Evolutionary conservation across 805 yeast species (phyloP), one percentile per base, ranked within the genome.

Genomic region (Candida loeiensis): DNA sequence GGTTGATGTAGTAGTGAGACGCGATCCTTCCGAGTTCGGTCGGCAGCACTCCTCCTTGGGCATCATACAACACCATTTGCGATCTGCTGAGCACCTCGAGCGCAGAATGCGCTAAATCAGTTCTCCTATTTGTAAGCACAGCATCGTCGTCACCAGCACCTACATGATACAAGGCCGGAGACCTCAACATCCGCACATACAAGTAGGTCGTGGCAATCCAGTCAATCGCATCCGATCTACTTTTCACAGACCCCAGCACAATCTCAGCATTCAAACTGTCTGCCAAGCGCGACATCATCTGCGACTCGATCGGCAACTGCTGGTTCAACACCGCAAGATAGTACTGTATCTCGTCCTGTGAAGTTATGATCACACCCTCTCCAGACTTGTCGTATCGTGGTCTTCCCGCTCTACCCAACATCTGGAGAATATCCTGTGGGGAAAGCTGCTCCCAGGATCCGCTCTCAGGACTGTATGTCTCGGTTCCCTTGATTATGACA

Each of bases 391-490:
- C 99, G 62, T 84, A 93, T 39, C 96, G 73, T 0, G 99, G 99
- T 61, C 99, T 76, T 50, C 98, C 98, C 14, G 98, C 98, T 67
- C 98, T 79, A 26, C 98, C 98, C n/a, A 91, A 70, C 98, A 91
- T 91, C 63, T 91, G 99, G 7, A 91, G 61, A 27, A 91, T 83
- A 63, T 93, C 98, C 53, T 91, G 99, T 0, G 97, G 95, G 0
- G 95, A 82, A n/a, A 91, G 65, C 54, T 86, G 93, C 2, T 79
- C 79, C 97, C 98, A 91, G 5, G 76, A 64, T 40, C 97, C 95
- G 46, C 76, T 77, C 47, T 85, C 93, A 0, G 99, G 97, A 4
- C 93, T 84, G 53, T 95, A 93, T 0, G 89, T 81, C 53, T 87
- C 95, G 0, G 99, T 91, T 0, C 98, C 98, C 54, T 87, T 87